Conservation (phyloP, 768 basidiomycete genomes). For the Infundibulicybe gibba region DNA sequence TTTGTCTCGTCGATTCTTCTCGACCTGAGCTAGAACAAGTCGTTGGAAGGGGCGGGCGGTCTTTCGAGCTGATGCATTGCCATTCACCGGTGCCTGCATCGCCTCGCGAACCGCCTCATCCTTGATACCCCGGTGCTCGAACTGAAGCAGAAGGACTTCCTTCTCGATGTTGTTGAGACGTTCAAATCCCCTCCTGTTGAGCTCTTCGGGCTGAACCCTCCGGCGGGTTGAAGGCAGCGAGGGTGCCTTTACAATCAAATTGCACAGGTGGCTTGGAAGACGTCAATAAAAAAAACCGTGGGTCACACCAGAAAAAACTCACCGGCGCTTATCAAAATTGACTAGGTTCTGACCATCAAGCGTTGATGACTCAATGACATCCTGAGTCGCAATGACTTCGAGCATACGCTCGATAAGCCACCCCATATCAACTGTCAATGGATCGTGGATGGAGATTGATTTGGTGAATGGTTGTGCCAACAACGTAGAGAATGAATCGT, state of each 20-base stretch:
- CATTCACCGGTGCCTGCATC: conserved; percentile 34
- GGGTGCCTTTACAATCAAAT: conserved; percentile 55
- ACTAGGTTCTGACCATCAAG: conserved; percentile 58
- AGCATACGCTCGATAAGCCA: conserved; percentile 83
- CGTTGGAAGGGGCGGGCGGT: conserved; percentile 62
- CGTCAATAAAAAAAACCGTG: conserved; percentile 10
- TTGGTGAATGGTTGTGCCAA: conserved; percentile 48
- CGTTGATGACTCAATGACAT: conserved; percentile 54
- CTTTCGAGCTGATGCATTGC: conserved; percentile 49
- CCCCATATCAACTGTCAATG: conserved; percentile 71
- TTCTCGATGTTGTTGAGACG: conserved; percentile 74
- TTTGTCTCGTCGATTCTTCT: conserved; percentile 80
- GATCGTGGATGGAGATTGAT: conserved; percentile 39
- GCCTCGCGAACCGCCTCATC: conserved; percentile 75
- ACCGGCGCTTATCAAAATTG: conserved; percentile 85
- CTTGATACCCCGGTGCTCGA: conserved; percentile 69
- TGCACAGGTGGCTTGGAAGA: conserved; percentile 55
- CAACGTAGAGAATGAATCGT: conserved; percentile 58
- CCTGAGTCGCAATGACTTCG: conserved; percentile 73
- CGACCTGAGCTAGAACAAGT: conserved; percentile 62
- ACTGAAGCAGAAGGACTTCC: conserved; percentile 55
- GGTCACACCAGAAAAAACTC: neutral
- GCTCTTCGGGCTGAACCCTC: conserved; percentile 47
- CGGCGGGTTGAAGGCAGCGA: conserved; percentile 38
- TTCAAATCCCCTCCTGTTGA: conserved; percentile 66